phyloP scores from a whole-genome alignment of 108 stramenopile species.

The Chaetoceros muelleri region DNA sequence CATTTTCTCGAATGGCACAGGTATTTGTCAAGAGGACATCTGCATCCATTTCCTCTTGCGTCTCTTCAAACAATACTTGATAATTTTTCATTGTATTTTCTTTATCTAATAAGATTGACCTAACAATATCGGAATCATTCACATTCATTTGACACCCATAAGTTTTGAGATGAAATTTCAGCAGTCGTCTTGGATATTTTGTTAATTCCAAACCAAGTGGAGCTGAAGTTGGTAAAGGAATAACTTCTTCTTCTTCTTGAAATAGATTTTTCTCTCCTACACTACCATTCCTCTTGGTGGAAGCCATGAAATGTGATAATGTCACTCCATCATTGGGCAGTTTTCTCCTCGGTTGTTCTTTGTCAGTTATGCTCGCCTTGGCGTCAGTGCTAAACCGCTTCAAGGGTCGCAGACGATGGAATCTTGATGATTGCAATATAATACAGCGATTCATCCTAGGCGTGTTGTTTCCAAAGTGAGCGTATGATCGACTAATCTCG shows the following conservation, averaged over 20 bases:
- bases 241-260: not conserved
- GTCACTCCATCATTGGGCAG: slow-evolving; percentile 1
- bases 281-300: not conserved
- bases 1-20: slow-evolving; percentile 98
- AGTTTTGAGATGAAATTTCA: slow-evolving; percentile 91
- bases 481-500: too few species aligned
- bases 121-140: slow-evolving; percentile 91
- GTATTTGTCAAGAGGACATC: slow-evolving; percentile 93
- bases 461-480: too few species aligned
- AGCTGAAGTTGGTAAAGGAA: not conserved
- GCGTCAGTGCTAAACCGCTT: too few species aligned
- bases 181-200: not conserved
- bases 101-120: slow-evolving; percentile 54
- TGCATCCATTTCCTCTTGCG: slow-evolving; percentile 34
- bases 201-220: not conserved
- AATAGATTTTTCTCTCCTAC: too few species aligned
- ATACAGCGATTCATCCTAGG: too few species aligned
- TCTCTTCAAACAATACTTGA: slow-evolving; percentile 20
- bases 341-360: not conserved
- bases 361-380: too few species aligned
- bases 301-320: slow-evolving; percentile 1
- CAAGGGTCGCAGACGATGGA: too few species aligned
- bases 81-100: slow-evolving; percentile 19
- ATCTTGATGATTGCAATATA: too few species aligned
- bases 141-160: slow-evolving; percentile 99